phyloP scores from a whole-genome alignment of 371 early-diverging fungal genomes.

The Mortierella sp. region DNA sequence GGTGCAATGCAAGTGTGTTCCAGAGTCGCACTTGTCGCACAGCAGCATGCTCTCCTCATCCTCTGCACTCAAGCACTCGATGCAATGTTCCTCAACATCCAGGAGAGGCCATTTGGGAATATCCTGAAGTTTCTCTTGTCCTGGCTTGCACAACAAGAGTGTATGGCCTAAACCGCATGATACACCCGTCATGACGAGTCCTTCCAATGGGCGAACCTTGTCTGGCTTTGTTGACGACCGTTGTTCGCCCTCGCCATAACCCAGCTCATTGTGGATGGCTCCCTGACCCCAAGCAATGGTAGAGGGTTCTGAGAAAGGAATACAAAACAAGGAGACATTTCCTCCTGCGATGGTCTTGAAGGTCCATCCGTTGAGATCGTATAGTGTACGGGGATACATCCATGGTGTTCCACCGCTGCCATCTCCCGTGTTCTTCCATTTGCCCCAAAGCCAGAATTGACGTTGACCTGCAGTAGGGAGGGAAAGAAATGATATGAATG shows the following conservation, averaged over 20 bases:
- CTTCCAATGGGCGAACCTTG: conserved; percentile 57
- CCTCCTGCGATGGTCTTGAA: conserved; percentile 54
- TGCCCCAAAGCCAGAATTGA: conserved; percentile 59
- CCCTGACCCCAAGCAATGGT: conserved; percentile 60
- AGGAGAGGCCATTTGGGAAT: conserved; percentile 57
- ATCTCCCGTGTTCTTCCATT: conserved; percentile 62
- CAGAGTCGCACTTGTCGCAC: conserved; percentile 66
- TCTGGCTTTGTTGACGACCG: conserved; percentile 57
- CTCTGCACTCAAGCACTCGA: conserved; percentile 59
- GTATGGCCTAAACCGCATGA: conserved; percentile 57
- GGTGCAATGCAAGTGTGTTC: conserved; percentile 62
- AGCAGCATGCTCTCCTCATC: conserved; percentile 64
- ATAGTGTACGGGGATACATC: conserved; percentile 58
- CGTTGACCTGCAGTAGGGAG: conserved; percentile 25
- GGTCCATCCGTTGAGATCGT: conserved; percentile 59
- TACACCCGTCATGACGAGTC: conserved; percentile 45
- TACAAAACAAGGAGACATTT: conserved; percentile 52
- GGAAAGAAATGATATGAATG: not conserved
- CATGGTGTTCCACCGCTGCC: conserved; percentile 61
- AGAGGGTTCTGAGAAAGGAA: conserved; percentile 44
- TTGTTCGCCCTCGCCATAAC: conserved; percentile 55
- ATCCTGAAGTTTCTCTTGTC: conserved; percentile 56
- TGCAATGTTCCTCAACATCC: conserved; percentile 58
- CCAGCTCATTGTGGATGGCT: conserved; percentile 55
- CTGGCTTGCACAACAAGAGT: conserved; percentile 55